Percentiles rank a stretch among this genome's conserved stretches.
Evolutionary conservation across 1,284 basidiomycete genomes (phyloP).

Genomic region (Fomitopsis palustris): DNA sequence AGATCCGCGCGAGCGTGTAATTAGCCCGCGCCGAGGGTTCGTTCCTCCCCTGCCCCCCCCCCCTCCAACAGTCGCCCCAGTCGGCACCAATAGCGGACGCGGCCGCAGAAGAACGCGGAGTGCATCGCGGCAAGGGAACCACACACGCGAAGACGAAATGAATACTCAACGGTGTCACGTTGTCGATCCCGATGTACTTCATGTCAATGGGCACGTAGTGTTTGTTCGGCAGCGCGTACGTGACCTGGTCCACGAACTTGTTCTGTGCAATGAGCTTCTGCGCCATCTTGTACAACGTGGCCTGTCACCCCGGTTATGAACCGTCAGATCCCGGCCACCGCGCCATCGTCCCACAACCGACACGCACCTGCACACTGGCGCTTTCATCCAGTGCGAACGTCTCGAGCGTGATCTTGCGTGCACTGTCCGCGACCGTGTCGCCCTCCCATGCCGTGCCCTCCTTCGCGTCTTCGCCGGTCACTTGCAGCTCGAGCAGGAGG

Average conservation of each 20-base stretch:
- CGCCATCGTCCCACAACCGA: not conserved
- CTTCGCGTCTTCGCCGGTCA: slow-evolving; percentile 34
- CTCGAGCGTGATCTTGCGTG: slow-evolving; percentile 70
- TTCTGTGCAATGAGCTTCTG: slow-evolving; percentile 71
- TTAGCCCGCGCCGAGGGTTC: not conserved
- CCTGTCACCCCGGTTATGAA: slow-evolving; percentile 40
- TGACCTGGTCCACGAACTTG: slow-evolving; percentile 55
- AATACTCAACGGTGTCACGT: slow-evolving; percentile 40
- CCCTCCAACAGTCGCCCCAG: not conserved
- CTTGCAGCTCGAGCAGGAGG: slow-evolving; percentile 42
- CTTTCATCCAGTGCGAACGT: slow-evolving; percentile 87
- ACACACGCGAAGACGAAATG: slow-evolving; percentile 5
- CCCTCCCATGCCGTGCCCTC: slow-evolving; percentile 61
- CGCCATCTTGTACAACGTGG: slow-evolving; percentile 90
- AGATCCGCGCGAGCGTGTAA: not conserved
- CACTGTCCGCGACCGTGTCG: slow-evolving; percentile 49
- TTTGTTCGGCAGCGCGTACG: slow-evolving; percentile 89
- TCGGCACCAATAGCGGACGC: not conserved
- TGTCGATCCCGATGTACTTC: slow-evolving; percentile 57
- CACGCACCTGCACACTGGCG: slow-evolving; percentile 82
- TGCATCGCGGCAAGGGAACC: not conserved
- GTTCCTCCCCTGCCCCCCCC: not conserved
- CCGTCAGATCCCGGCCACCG: not conserved
- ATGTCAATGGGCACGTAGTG: slow-evolving; percentile 87
- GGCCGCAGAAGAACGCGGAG: not conserved